phyloP scores from a whole-genome alignment of 805 yeast genomes.

The Zygoascus flipseniorum region DNA sequence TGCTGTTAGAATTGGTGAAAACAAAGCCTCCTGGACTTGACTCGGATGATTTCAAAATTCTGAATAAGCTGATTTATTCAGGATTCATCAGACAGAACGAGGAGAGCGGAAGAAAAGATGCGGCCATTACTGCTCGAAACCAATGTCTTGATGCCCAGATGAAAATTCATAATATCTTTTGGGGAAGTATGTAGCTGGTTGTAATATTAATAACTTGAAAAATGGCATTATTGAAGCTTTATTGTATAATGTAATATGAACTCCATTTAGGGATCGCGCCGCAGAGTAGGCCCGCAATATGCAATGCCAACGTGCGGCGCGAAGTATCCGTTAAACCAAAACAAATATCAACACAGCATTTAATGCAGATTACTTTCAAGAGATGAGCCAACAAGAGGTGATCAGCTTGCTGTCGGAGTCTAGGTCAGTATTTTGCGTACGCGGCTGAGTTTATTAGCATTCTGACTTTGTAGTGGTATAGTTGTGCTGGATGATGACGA shows the following conservation, averaged over 20 bases:
- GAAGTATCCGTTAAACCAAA: too few species aligned
- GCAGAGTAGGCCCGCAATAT: too few species aligned
- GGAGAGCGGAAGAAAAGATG: slow-evolving; percentile 16
- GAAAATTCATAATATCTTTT: slow-evolving; percentile 15
- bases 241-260: too few species aligned
- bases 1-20: slow-evolving; percentile 35
- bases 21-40: slow-evolving; percentile 31
- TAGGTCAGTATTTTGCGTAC: neutral
- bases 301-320: too few species aligned
- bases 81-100: slow-evolving; percentile 25
- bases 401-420: neutral
- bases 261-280: too few species aligned
- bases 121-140: slow-evolving; percentile 14
- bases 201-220: too few species aligned
- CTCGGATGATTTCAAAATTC: slow-evolving; percentile 39
- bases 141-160: slow-evolving; percentile 12
- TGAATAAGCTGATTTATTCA: slow-evolving; percentile 45
- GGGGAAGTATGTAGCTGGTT: slow-evolving; percentile 6
- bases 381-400: neutral
- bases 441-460: too few species aligned
- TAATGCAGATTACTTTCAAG: too few species aligned
- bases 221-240: too few species aligned
- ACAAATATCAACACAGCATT: neutral
- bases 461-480: neutral
- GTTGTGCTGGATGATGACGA: neutral